These are phyloP conservation scores for Torulaspora gathmanii DNA, from an alignment of 805 yeast species.

Conservation along the genomic window DNA sequence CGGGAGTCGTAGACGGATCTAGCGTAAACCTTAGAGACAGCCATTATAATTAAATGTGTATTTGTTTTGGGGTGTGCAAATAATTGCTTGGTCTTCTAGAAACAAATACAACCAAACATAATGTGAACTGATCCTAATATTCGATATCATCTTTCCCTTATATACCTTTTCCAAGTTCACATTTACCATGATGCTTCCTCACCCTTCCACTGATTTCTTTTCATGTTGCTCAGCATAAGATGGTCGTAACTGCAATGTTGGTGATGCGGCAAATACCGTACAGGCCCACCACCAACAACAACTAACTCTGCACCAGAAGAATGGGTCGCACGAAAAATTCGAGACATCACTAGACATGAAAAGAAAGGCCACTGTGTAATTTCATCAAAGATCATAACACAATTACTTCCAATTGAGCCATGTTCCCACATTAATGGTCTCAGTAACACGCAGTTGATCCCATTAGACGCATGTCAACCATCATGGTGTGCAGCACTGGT, in stretches of 20 bases:
- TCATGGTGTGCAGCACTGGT: conserved; percentile 2
- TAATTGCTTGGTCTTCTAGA: conserved; percentile 21
- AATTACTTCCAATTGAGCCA: neutral
- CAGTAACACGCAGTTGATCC: conserved; percentile 2
- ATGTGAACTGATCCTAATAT: neutral
- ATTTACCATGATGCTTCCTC: conserved; percentile 6
- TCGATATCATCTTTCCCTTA: conserved; percentile 6
- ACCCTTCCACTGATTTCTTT: conserved; percentile 7
- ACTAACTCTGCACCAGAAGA: conserved; percentile 1
- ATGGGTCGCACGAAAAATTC: conserved; percentile 6
- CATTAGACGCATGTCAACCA: neutral
- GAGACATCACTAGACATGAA: conserved; percentile 8
- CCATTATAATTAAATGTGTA: conserved; percentile 45
- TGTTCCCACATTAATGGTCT: neutral
- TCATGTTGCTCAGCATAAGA: conserved; percentile 1
- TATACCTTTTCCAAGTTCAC: conserved; percentile 12
- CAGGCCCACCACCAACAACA: conserved; percentile 3
- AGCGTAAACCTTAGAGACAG: conserved; percentile 81
- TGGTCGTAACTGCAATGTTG: conserved; percentile 2
- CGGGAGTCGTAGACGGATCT: conserved; percentile 99
- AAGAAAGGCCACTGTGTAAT: conserved; percentile 3
- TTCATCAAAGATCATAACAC: conserved; percentile 2
- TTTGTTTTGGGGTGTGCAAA: conserved; percentile 16
- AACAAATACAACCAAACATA: conserved; percentile 1
- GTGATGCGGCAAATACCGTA: conserved; percentile 9